Base-by-base conservation (phyloP, 179 eudicot genomes). In the Drosera spatulata region DNA sequence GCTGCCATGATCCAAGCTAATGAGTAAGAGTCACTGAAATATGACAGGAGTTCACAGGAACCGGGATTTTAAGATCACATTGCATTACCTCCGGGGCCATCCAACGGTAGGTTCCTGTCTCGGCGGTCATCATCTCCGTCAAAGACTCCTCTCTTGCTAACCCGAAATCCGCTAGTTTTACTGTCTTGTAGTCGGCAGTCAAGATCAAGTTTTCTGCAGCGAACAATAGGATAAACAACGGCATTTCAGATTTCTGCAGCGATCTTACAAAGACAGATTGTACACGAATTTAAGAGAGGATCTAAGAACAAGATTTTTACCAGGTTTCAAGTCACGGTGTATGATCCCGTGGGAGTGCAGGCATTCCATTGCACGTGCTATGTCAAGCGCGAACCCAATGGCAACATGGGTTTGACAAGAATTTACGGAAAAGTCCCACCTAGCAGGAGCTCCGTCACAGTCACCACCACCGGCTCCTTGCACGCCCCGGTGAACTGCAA, bases 321-420 rank as follows among this genome's bases (percentile, higher is more conserved):
- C 85, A 59, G 87, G 87, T 60, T 82, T 83, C 39, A 83, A 58
- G 74, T 83, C 88, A 53, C 88, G 85, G 44, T 83, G 88, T 50
- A 83, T 83, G 49, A 83, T 80, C 44, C 88, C 88, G 61, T 83
- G 85, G 38, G 85, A 71, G 67, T 83, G 88, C 39, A 83, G 63
- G 68, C 88, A 83, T 60, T 83, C 88, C 78, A 83, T 73, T 12
- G 85, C 88, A 64, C 83, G 85, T 68, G 83, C 83, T 69, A 83
- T 83, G 59, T 83, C 85, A 40, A 83, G 81, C 2, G 88, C 88
- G 69, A 80, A 83, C 7, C 83, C 79, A 50, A 83, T 65, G 4
- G 88, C 85, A 48, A 83, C 73, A 41, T 41, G 61, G 57, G 55
- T 66, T 79, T 14, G 79, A 14, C 65, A 80, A 72, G 64, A 71